phyloP scores from a whole-genome alignment of 1,284 basidiomycete genomes.

The Taiwanofungus camphoratus region DNA sequence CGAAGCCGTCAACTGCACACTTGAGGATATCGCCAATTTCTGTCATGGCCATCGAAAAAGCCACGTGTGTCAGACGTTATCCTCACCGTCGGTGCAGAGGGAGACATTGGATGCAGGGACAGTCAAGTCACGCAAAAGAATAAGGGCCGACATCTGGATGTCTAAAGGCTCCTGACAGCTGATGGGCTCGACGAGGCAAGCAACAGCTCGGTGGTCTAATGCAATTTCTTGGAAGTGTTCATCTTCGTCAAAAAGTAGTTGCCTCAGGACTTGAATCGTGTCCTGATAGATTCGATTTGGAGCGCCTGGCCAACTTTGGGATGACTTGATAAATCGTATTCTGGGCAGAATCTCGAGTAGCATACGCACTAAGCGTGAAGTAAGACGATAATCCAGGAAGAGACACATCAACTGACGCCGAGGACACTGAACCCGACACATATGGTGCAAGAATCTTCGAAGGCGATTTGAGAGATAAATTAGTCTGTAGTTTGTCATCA shows the following conservation, averaged over 20 bases:
- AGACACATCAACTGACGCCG: constrained; percentile 9
- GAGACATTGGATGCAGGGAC: constrained; percentile 9
- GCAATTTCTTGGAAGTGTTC: constrained; percentile 7
- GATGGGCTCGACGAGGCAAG: constrained; percentile 4
- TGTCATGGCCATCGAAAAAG: constrained; percentile 1
- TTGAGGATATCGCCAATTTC: constrained; percentile 9
- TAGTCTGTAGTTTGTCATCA: too few species aligned
- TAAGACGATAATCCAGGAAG: constrained; percentile 2
- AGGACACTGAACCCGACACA: constrained; percentile 2
- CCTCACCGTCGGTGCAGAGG: constrained; percentile 12
- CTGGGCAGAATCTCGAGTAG: constrained; percentile 11
- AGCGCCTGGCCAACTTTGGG: too few species aligned
- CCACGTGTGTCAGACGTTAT: not conserved
- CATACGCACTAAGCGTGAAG: constrained; percentile 8
- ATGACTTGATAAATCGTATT: constrained; percentile 4
- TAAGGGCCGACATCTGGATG: constrained; percentile 4
- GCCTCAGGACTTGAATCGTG: constrained; percentile 7
- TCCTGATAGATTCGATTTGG: constrained; percentile 7
- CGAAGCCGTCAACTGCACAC: constrained; percentile 5
- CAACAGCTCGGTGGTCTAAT: constrained; percentile 6
- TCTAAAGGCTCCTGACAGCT: constrained; percentile 4
- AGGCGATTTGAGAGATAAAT: too few species aligned
- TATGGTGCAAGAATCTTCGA: too few species aligned
- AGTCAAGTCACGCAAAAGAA: constrained; percentile 12
- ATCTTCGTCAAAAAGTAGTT: constrained; percentile 8